Base-by-base conservation (phyloP, 2,329 filamentous ascomycete genomes). In the Eutypa lata region DNA sequence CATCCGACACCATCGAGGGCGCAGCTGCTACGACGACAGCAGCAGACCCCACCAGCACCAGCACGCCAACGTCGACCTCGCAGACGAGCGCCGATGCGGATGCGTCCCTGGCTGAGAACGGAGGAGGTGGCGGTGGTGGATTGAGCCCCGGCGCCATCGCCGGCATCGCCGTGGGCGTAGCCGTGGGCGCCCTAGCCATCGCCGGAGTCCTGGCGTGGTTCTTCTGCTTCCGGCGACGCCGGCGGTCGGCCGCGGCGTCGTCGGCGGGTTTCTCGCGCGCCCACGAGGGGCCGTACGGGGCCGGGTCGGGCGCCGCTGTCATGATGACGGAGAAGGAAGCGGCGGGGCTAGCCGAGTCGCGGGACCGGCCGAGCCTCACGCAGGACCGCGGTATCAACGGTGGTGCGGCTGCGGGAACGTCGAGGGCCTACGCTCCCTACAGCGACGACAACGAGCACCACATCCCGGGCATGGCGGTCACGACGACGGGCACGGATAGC, bases 301-400 rank as follows among this genome's bases (percentile, higher is more conserved):
- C 61, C 13, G 63, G 63, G 58, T 56, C 66, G 35, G 62, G 46
- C 43, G 57, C 60, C 50, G 63, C 68, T 52, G 68, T 71, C 33
- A 76, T 76, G 58, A 72, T 78, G 48, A 68, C 69, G 47, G 76
- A 78, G 57, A 79, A 80, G 67, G 77, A 78, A 48, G 65, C 68
- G 13, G 66, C 67, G n/a, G 65, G 63, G 28, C 67, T 70, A 16
- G 64, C 65, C 31, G 68, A 62, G 42, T 45, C 42, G 13, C 35
- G 35, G 49, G 70, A 75, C 46, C 69, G 72, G 4, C 74, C 72
- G 2, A 72, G 70, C 57, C 74, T 75, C 64, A 73, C 73, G 1
- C 75, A 79, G 53, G 72, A 76, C 37, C 68, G n/a, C n/a, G n/a
- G n/a, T n/a, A n/a, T n/a, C n/a, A 69, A 54, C 56, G 57, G 33